Evolutionary conservation across 768 basidiomycete species (phyloP).

Genomic region (Lentinula detonsa): DNA sequence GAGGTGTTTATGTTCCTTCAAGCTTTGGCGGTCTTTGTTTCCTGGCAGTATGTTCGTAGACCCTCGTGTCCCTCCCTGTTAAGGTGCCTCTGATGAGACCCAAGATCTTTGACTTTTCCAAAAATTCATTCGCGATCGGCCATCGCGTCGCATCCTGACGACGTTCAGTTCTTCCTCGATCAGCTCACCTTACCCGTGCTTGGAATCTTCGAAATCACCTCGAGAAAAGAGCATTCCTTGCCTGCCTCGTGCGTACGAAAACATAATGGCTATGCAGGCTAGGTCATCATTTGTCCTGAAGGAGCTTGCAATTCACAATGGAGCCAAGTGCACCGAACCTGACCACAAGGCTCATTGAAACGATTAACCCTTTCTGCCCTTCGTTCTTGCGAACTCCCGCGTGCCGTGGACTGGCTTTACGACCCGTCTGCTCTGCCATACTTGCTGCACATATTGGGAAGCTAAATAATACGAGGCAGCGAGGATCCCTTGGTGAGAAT

Average conservation of each 20-base stretch:
- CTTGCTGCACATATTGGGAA: neutral
- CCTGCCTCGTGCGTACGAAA: no score
- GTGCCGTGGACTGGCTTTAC: neutral
- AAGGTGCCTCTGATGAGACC: neutral
- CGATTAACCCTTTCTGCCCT: neutral
- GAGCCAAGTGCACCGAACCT: neutral
- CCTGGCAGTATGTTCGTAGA: neutral
- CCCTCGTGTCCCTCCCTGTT: neutral
- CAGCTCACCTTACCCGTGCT: neutral
- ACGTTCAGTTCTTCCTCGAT: neutral
- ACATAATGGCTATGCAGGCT: neutral
- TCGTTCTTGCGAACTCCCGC: neutral
- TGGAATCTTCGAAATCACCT: no score
- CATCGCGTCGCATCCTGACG: neutral
- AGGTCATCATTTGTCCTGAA: neutral
- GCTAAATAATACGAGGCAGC: neutral
- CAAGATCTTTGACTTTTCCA: neutral
- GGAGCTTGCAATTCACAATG: neutral
- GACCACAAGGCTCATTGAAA: neutral
- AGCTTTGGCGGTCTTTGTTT: neutral
- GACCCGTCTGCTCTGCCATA: neutral
- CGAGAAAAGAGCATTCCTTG: neutral
- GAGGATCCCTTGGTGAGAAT: neutral
- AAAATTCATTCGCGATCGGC: neutral
- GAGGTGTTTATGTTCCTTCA: neutral